phyloP scores from a whole-genome alignment of 257 asterid genomes.

The Solanum ossicruentum region DNA sequence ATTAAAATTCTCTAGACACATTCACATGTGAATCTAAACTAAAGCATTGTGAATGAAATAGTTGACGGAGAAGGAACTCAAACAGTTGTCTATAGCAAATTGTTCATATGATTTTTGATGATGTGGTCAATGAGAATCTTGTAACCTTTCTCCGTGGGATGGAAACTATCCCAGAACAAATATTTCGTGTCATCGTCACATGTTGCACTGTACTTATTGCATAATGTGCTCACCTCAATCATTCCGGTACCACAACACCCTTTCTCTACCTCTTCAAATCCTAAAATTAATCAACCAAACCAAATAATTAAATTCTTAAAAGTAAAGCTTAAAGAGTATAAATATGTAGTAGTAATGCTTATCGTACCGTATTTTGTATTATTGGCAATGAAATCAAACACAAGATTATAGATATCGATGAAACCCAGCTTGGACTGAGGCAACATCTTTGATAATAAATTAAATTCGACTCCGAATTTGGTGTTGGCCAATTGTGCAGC shows the following conservation, averaged over 20 bases:
- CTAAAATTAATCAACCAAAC: neutral
- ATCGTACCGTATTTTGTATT: conserved; percentile 20
- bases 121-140: neutral
- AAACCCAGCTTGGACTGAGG: conserved; percentile 8
- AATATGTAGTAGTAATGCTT: neutral
- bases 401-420: conserved; percentile 13
- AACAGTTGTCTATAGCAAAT: neutral
- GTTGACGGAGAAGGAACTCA: neutral
- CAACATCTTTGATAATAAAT: conserved; percentile 2
- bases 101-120: neutral
- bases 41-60: neutral
- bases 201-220: conserved; percentile 9
- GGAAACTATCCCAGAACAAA: neutral
- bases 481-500: conserved; percentile 23
- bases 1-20: neutral
- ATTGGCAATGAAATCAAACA: conserved; percentile 12
- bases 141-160: conserved; percentile 17
- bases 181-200: conserved; percentile 13
- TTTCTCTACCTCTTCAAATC: conserved; percentile 20
- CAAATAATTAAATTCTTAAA: neutral
- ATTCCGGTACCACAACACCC: conserved; percentile 32
- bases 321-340: neutral
- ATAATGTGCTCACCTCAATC: conserved; percentile 6
- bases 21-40: neutral
- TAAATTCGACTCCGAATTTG: conserved; percentile 12